Base-by-base conservation (phyloP, 176 grass and related monocot species). In the Dactylis glomerata region DNA sequence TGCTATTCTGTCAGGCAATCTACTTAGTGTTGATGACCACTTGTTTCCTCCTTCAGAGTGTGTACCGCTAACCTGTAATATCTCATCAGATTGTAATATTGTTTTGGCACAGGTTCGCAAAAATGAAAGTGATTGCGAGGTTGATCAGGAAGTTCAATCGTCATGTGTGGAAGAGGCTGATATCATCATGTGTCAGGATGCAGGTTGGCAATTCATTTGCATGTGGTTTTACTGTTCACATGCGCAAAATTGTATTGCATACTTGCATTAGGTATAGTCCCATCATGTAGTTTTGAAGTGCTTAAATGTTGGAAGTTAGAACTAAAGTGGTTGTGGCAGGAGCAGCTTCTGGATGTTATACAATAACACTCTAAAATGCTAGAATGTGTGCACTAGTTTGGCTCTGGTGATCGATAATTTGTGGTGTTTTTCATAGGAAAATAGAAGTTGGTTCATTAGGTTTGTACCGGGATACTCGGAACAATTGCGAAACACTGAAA, bases 41-140 rank as follows among this genome's bases (percentile, higher is more conserved):
- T 73, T 78, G 10, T 54, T 66, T 31, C 28, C 9, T 79, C 8
- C 22, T 82, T 22, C 45, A 70, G 13, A 37, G 17, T 33, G 41
- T 80, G 17, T 40, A 62, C 38, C 11, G 28, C 19, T 34, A 33
- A 54, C 10, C 15, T 72, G 17, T 56, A 76, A 34, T 46, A 61
- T 70, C 68, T 70, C 16, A 3, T 44, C 14, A 54, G 4, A 41
- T 57, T 68, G 8, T 23, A 54, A 19, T 73, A 58, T 51, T 77
- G 10, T 62, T n/a, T 88, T 73, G 61, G 30, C 84, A 57, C 87
- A 98, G 96, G 89, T 83, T 78, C 92, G 81, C 44, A 98, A 95
- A 78, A 89, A 22, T 16, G 85, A 96, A 84, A 84, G 79, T 42
- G 70, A 82, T 78, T 78, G 33, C 50, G 64, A 84, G 11, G 27